Evolutionary conservation across 345 rosid species (phyloP).

Genomic region (Cardamine chenopodiifolia): DNA sequence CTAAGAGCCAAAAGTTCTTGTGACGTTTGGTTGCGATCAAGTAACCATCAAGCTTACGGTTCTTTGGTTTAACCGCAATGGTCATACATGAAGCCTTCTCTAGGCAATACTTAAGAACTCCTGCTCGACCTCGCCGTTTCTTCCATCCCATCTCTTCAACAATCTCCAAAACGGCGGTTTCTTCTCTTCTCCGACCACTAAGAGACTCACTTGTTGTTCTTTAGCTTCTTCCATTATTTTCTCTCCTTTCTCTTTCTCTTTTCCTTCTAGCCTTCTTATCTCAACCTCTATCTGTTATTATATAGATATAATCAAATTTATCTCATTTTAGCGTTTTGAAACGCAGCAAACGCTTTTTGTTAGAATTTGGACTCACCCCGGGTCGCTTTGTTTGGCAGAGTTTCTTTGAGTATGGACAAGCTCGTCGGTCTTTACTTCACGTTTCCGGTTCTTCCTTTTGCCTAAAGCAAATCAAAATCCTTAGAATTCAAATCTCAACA

Average conservation of each 20-base stretch:
- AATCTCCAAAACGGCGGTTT: conserved; percentile 58
- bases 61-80: conserved; percentile 75
- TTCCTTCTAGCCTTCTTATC: conserved; percentile 57
- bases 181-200: conserved; percentile 76
- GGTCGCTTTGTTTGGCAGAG: conserved; percentile 64
- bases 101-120: conserved; percentile 65
- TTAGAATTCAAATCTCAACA: not conserved
- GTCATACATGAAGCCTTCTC: conserved; percentile 83
- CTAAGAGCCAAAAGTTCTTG: conserved; percentile 87
- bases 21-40: conserved; percentile 90
- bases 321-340: conserved; percentile 14
- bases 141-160: conserved; percentile 55
- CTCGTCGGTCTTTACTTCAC: conserved; percentile 51
- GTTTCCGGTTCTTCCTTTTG: conserved; percentile 44
- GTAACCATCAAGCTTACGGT: conserved; percentile 75
- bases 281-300: conserved; percentile 61
- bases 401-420: conserved; percentile 58
- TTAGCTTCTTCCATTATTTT: conserved; percentile 79
- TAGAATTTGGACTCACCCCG: conserved; percentile 51
- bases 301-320: not conserved
- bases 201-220: conserved; percentile 54
- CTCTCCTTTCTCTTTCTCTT: conserved; percentile 59
- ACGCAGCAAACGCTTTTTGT: conserved; percentile 24
- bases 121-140: conserved; percentile 48
- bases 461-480: conserved; percentile 25